phyloP scores from a whole-genome alignment of 225 moss, liverwort and hornwort genomes.

The Marchantia paleacea region DNA sequence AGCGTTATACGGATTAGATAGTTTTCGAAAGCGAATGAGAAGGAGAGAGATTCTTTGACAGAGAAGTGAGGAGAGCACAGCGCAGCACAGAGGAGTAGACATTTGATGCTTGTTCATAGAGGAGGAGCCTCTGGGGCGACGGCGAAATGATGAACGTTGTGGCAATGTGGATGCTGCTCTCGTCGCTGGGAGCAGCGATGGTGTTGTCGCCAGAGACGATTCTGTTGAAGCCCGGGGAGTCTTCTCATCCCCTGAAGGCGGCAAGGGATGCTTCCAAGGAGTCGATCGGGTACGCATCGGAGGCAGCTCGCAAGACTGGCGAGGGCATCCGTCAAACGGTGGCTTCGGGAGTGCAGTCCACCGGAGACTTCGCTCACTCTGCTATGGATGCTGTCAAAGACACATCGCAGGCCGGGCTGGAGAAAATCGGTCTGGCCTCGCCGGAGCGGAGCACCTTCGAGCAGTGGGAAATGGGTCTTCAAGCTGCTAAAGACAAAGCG shows the following conservation, averaged over 20 bases:
- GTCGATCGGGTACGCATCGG: slow-evolving; percentile 44
- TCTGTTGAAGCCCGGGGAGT: slow-evolving; percentile 23
- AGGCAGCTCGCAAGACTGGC: slow-evolving; percentile 33
- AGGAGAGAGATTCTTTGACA: too few relatives aligned
- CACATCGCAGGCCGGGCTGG: slow-evolving; percentile 37
- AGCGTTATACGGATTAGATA: too few relatives aligned
- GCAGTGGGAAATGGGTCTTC: slow-evolving; percentile 26
- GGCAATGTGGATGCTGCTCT: slow-evolving; percentile 62
- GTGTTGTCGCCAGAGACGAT: slow-evolving; percentile 63
- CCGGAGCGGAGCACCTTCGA: slow-evolving; percentile 16
- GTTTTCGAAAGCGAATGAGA: too few relatives aligned
- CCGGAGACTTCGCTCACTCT: slow-evolving; percentile 27
- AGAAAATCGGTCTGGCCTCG: slow-evolving; percentile 34
- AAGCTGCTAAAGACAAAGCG: slow-evolving; percentile 27
- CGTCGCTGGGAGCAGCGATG: slow-evolving; percentile 59
- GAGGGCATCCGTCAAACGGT: slow-evolving; percentile 33
- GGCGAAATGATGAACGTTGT: slow-evolving; percentile 67
- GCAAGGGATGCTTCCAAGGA: slow-evolving; percentile 52
- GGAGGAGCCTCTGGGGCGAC: too few relatives aligned
- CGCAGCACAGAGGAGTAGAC: too few relatives aligned
- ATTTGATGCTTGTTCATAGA: too few relatives aligned
- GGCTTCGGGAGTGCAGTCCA: slow-evolving; percentile 43
- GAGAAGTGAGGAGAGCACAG: too few relatives aligned
- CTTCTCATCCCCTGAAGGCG: slow-evolving; percentile 40
- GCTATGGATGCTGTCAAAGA: slow-evolving; percentile 31